These are phyloP conservation scores for Athelia sp. DNA, from an alignment of 1,284 basidiomycete species.

Conservation along the genomic window DNA sequence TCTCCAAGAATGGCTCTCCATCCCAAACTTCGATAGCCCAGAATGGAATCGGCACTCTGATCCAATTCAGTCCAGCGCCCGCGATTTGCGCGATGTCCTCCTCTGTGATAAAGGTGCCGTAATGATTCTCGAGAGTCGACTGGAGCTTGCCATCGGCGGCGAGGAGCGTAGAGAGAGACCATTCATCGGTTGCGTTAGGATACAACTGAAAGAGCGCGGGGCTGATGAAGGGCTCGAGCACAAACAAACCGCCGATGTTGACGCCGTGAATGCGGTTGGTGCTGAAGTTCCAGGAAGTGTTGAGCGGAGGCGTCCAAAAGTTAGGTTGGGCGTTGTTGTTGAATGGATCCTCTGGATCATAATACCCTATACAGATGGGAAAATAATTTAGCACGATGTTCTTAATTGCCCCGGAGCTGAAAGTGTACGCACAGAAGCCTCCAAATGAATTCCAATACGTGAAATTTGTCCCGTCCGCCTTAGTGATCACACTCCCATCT, in stretches of 20 bases:
- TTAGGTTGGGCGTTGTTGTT: slow-evolving; percentile 57
- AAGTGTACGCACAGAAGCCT: slow-evolving; percentile 54
- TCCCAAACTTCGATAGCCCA: slow-evolving; percentile 82
- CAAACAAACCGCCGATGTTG: slow-evolving; percentile 69
- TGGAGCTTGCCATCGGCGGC: slow-evolving; percentile 54
- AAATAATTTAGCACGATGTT: background rate
- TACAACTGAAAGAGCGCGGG: slow-evolving; percentile 76
- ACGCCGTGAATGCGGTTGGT: slow-evolving; percentile 46
- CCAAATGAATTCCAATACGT: slow-evolving; percentile 69
- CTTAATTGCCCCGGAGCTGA: slow-evolving; percentile 2
- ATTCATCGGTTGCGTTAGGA: slow-evolving; percentile 67
- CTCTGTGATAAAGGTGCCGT: slow-evolving; percentile 59
- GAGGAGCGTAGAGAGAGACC: slow-evolving; percentile 66
- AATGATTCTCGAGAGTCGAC: slow-evolving; percentile 39
- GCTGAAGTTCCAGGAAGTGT: slow-evolving; percentile 58
- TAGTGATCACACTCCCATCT: slow-evolving; percentile 58
- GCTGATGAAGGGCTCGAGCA: slow-evolving; percentile 78
- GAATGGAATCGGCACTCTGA: slow-evolving; percentile 79
- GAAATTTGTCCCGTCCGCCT: slow-evolving; percentile 61
- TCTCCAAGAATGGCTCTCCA: slow-evolving; percentile 71
- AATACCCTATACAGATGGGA: slow-evolving; percentile 29
- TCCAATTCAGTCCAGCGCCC: slow-evolving; percentile 85
- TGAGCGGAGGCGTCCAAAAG: slow-evolving; percentile 63
- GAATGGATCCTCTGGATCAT: slow-evolving; percentile 57
- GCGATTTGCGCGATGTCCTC: slow-evolving; percentile 87